Conservation (phyloP, 495 filamentous ascomycete species). For the Chlorociboria aeruginascens region DNA sequence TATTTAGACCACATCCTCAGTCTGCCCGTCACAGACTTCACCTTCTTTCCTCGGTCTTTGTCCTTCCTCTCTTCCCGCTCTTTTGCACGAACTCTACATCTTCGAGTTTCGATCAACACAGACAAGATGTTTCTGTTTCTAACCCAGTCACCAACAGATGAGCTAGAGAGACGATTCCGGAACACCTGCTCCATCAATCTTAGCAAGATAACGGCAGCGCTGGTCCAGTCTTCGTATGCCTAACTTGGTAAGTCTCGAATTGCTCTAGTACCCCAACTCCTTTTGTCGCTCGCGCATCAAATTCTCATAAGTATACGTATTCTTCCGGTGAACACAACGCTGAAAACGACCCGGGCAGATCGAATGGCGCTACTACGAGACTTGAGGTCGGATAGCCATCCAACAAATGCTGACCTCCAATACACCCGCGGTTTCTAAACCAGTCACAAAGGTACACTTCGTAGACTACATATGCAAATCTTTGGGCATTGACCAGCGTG, state of each 20-base stretch:
- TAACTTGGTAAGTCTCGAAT: conserved; percentile 40
- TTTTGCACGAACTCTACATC: too few relatives aligned
- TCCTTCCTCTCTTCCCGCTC: too few relatives aligned
- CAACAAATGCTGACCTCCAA: conserved; percentile 50
- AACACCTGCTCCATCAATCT: conserved; percentile 43
- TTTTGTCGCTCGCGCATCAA: background rate
- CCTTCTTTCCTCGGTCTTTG: too few relatives aligned
- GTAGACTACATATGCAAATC: conserved; percentile 53
- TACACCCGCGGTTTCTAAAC: conserved; percentile 49
- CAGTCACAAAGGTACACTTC: conserved; percentile 42
- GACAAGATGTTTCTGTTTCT: too few relatives aligned
- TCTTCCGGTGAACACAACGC: conserved; percentile 48
- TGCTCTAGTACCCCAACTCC: background rate
- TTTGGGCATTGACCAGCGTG: conserved; percentile 50
- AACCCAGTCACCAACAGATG: too few relatives aligned
- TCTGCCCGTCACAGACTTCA: too few relatives aligned
- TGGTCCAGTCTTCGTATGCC: conserved; percentile 47
- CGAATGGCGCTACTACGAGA: conserved; percentile 53
- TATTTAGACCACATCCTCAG: too few relatives aligned
- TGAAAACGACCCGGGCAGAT: conserved; percentile 45
- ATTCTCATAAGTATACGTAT: conserved; percentile 31
- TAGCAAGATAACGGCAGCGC: conserved; percentile 51
- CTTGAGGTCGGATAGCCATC: conserved; percentile 51
- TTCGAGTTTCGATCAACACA: too few relatives aligned
- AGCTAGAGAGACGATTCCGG: conserved; percentile 30